Evolutionary conservation across 2,329 filamentous ascomycete genomes (phyloP), one percentile per base, ranked within the genome.

Genomic region (Lizonia empirigonia): DNA sequence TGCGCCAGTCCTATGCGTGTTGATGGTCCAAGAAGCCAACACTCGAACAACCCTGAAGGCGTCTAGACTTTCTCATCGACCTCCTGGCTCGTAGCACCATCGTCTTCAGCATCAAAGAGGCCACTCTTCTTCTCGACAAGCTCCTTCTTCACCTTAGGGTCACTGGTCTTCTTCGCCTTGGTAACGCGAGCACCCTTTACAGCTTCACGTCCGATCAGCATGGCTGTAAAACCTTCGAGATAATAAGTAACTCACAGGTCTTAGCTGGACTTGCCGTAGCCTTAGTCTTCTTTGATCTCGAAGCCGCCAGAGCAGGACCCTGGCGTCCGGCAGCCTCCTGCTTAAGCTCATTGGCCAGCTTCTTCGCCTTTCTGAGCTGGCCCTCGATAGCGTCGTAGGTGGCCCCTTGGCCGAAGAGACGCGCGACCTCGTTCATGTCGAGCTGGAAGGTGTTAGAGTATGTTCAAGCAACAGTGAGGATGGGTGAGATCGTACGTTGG

Each of bases 321-420:
- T 39, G 15, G 30, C 47, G 40, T 2, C 30, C 56, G 0, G 16
- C 34, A 2, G 60, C 63, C 6, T 63, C 60, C 0, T 30, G 49
- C 23, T 56, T 59, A 12, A 80, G 66, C 0, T 56, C 54, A 0
- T 67, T 62, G 0, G 78, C 77, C 1, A 67, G 39, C 38, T 74
- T 74, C 38, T 78, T 80, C 52, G 74, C 75, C 36, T 70, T 72
- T 34, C 77, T 76, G 27, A 82, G 74, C 2, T 72, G 74, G 34
- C 72, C 71, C 53, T 82, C 76, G 19, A 82, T 73, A 0, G 78
- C 68, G 52, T 80, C 70, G 64, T 79, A 80, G 0, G 76, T 80
- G 1, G 77, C 76, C 0, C 73, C 76, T 7, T 71, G 58, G 1
- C 77, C 78, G 56, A 77, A 82, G 42, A 77, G 64, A 2, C 63